Conservation (phyloP, 2,329 filamentous ascomycete species). For the Mycosphaerella sp. region DNA sequence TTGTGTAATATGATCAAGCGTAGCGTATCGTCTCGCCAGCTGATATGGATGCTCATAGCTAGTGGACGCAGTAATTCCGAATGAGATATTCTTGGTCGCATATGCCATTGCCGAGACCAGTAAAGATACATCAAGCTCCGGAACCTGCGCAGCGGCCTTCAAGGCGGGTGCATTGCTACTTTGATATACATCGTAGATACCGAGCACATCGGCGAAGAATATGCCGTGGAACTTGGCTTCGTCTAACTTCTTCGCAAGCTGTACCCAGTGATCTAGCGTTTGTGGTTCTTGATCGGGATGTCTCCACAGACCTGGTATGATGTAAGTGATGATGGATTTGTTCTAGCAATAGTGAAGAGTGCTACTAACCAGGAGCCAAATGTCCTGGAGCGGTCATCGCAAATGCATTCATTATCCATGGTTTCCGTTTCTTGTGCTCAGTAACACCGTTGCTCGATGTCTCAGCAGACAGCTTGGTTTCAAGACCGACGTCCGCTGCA, state of each 20-base stretch:
- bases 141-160: conserved; percentile 59
- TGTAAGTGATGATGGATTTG: conserved; percentile 6
- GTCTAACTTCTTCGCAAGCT: conserved; percentile 44
- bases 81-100: conserved; percentile 39
- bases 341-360: neutral
- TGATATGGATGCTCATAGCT: conserved; percentile 36
- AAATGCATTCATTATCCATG: conserved; percentile 45
- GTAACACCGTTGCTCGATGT: neutral
- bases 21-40: conserved; percentile 34
- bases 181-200: conserved; percentile 45
- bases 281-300: conserved; percentile 36
- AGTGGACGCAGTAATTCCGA: conserved; percentile 36
- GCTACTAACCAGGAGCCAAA: conserved; percentile 37
- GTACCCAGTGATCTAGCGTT: conserved; percentile 43
- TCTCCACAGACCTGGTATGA: conserved; percentile 26
- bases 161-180: conserved; percentile 44
- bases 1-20: conserved; percentile 36
- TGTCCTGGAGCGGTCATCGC: conserved; percentile 45
- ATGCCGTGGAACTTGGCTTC: conserved; percentile 47
- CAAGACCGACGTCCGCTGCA: neutral
- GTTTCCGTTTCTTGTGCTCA: conserved; percentile 24
- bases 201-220: conserved; percentile 48
- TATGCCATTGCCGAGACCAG: conserved; percentile 44
- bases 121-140: conserved; percentile 52
- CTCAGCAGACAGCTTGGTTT: neutral